Conservation (phyloP, 78 protist species). For the Andalucia godoyi region DNA sequence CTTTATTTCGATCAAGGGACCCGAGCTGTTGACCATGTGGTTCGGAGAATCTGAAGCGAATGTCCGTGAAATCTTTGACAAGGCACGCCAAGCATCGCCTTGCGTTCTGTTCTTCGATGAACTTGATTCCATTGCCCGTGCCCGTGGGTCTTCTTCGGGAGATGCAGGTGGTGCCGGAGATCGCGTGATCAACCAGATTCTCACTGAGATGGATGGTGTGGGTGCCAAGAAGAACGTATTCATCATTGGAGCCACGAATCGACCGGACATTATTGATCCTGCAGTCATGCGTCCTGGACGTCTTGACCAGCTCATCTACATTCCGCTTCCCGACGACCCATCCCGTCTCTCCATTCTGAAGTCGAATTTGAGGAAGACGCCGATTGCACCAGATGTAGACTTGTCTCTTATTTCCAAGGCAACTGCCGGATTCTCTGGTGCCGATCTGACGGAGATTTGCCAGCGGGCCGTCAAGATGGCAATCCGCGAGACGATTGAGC, state of each 20-base stretch:
- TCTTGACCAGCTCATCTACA: slow-evolving; percentile 96
- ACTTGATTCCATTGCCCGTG: slow-evolving; percentile 95
- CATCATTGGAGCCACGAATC: slow-evolving; percentile 99
- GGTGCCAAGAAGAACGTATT: slow-evolving; percentile 97
- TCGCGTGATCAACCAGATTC: slow-evolving; percentile 98
- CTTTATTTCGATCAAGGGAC: slow-evolving; percentile 98
- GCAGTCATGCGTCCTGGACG: slow-evolving; percentile 98
- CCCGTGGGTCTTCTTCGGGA: slow-evolving; percentile 89
- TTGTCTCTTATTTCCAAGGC: slow-evolving; percentile 68
- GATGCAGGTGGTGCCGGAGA: slow-evolving; percentile 99
- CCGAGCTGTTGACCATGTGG: slow-evolving; percentile 99
- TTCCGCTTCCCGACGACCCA: slow-evolving; percentile 97
- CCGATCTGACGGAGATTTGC: slow-evolving; percentile 97
- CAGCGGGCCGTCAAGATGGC: slow-evolving; percentile 96
- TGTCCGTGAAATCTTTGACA: slow-evolving; percentile 99
- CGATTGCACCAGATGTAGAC: slow-evolving; percentile 85
- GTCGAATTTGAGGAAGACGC: slow-evolving; percentile 88
- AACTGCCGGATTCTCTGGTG: slow-evolving; percentile 98
- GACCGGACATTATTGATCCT: slow-evolving; percentile 99
- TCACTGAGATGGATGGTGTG: slow-evolving; percentile 99
- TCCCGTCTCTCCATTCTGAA: slow-evolving; percentile 84
- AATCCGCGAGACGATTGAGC: slow-evolving; percentile 89
- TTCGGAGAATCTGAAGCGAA: slow-evolving; percentile 99
- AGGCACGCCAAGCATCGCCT: slow-evolving; percentile 99
- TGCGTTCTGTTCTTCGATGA: slow-evolving; percentile 99